Percentiles rank a stretch among this genome's conserved stretches.
Evolutionary conservation across 2,329 filamentous ascomycete genomes (phyloP).

Genomic region (Claviceps quebecensis): DNA sequence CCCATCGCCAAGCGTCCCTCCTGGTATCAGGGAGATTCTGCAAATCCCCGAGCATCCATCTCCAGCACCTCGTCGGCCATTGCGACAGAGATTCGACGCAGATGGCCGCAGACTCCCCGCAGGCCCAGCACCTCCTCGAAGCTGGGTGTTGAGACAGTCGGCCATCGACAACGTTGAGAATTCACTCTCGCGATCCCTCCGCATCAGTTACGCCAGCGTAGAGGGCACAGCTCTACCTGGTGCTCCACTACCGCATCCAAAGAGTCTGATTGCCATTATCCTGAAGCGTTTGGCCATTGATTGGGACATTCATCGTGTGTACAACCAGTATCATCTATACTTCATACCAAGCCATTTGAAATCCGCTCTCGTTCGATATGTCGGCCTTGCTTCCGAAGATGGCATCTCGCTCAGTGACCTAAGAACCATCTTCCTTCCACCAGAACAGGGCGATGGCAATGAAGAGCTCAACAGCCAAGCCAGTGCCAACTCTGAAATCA

Average conservation of each 20-base stretch:
- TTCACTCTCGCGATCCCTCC: constrained; percentile 10
- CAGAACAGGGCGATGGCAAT: constrained; percentile 13
- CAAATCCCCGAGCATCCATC: constrained; percentile 43
- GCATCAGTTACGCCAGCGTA: constrained; percentile 10
- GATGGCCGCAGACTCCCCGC: constrained; percentile 39
- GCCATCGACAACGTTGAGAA: constrained; percentile 7
- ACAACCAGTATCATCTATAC: constrained; percentile 43
- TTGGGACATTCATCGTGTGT: constrained; percentile 41
- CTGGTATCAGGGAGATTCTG: constrained; percentile 43
- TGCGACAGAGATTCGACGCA: constrained; percentile 27
- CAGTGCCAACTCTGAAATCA: constrained; percentile 23
- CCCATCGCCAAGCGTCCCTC: constrained; percentile 40
- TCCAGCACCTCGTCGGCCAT: constrained; percentile 32
- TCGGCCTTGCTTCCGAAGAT: constrained; percentile 29
- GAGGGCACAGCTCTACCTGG: constrained; percentile 27
- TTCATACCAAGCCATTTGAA: constrained; percentile 40
- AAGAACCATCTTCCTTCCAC: constrained; percentile 28
- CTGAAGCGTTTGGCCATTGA: constrained; percentile 36
- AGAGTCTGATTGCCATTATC: constrained; percentile 37
- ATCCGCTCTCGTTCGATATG: constrained; percentile 34
- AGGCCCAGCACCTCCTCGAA: constrained; percentile 44
- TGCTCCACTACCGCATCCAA: constrained; percentile 26
- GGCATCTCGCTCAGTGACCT: constrained; percentile 39
- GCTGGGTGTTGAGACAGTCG: constrained; percentile 30
- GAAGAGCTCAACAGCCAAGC: constrained; percentile 14